Percentiles rank a stretch among this genome's conserved stretches.
Conservation (phyloP, 768 basidiomycete genomes). For the Kwoniella dendrophila region DNA sequence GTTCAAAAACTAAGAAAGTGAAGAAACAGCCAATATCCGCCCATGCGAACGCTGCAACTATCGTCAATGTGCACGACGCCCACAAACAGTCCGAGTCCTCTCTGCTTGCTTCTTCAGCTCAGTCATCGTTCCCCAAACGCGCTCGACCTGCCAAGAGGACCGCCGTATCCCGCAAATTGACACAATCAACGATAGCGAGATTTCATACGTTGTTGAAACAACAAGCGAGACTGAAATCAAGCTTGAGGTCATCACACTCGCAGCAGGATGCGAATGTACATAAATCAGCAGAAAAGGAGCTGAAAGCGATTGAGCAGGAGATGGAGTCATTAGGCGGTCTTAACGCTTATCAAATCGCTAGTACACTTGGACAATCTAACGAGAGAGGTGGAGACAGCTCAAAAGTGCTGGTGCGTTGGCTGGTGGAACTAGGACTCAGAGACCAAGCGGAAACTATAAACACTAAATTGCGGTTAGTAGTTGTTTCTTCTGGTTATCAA, state of each 20-base stretch:
- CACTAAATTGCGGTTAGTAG: conserved; percentile 1
- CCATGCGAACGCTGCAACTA: background rate
- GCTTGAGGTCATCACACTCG: background rate
- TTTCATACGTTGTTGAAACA: conserved; percentile 80
- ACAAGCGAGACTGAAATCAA: conserved; percentile 62
- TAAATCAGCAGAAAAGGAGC: conserved; percentile 19
- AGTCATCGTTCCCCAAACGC: background rate
- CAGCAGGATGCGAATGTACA: conserved; percentile 25
- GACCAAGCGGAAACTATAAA: background rate
- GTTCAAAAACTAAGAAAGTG: conserved; percentile 8
- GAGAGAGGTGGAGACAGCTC: conserved; percentile 89
- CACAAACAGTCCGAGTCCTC: too few relatives aligned
- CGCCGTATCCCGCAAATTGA: conserved; percentile 58
- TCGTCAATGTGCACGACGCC: too few relatives aligned
- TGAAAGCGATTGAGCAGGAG: conserved; percentile 63
- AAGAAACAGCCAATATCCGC: conserved; percentile 23
- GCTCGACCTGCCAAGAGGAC: background rate
- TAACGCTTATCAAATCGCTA: conserved; percentile 79
- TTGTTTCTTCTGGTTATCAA: background rate
- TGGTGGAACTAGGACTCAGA: conserved; percentile 59
- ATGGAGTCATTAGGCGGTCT: conserved; percentile 76
- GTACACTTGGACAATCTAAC: conserved; percentile 72
- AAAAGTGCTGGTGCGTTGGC: conserved; percentile 74
- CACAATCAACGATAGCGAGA: conserved; percentile 71
- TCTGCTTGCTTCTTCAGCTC: background rate